phyloP scores from a whole-genome alignment of 1,284 basidiomycete species.

The Heterobasidion occidentale region DNA sequence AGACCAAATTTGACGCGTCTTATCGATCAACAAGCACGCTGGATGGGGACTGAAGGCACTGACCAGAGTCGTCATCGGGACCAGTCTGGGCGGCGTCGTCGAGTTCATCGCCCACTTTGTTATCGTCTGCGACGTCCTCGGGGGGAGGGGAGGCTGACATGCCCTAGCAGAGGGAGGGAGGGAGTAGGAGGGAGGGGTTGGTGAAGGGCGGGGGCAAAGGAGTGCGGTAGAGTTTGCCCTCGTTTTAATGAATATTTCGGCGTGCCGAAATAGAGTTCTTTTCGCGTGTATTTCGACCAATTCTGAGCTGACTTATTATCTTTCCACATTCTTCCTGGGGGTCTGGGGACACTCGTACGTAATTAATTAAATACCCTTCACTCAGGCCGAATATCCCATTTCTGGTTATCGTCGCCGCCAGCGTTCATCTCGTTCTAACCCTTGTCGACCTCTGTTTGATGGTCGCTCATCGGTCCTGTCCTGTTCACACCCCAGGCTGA shows the following conservation, averaged over 20 bases:
- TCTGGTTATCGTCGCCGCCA: conserved; percentile 1
- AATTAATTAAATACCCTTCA: conserved; percentile 12
- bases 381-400: conserved; percentile 11
- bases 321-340: conserved; percentile 10
- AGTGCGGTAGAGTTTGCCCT: conserved; percentile 38
- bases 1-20: conserved; percentile 9
- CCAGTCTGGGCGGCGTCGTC: conserved; percentile 28
- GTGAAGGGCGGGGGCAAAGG: conserved; percentile 42
- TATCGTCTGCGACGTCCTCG: conserved; percentile 27
- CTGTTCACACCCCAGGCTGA: not conserved
- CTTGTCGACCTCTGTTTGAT: not conserved
- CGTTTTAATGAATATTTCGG: conserved; percentile 71
- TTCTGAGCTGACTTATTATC: conserved; percentile 13
- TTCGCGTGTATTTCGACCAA: conserved; percentile 13
- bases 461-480: not conserved
- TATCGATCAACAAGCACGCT: conserved; percentile 17
- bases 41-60: conserved; percentile 16
- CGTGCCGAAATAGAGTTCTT: conserved; percentile 50
- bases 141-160: conserved; percentile 39
- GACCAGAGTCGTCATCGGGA: conserved; percentile 29
- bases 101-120: conserved; percentile 34
- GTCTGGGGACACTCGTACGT: conserved; percentile 12
- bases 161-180: conserved; percentile 14
- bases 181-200: conserved; percentile 17
- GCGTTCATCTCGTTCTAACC: not conserved